Evolutionary conservation across 2,329 filamentous ascomycete species (phyloP).

Genomic region (Cytospora chrysosperma): DNA sequence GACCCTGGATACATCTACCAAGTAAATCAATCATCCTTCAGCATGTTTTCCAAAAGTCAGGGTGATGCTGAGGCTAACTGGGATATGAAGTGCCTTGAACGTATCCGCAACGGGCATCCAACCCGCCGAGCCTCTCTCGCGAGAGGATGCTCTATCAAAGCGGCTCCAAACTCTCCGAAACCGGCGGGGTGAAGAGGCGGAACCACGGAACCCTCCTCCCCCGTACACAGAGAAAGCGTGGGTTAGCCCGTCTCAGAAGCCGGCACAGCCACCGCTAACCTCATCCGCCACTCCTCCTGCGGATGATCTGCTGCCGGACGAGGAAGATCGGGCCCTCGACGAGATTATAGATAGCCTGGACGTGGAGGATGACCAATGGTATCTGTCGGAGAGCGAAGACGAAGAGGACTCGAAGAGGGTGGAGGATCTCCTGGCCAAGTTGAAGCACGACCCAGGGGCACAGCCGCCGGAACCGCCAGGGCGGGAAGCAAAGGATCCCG

Average conservation of each 20-base stretch:
- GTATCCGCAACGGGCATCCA: conserved; percentile 40
- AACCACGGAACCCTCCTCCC: neutral
- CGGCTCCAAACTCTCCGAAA: conserved; percentile 52
- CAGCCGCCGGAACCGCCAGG: neutral
- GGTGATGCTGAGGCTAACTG: conserved; percentile 14
- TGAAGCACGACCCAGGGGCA: conserved; percentile 29
- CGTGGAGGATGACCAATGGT: conserved; percentile 29
- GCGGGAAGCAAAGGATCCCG: neutral
- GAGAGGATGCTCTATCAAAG: conserved; percentile 51
- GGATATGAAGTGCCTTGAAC: conserved; percentile 26
- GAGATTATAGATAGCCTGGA: conserved; percentile 49
- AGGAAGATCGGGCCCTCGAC: conserved; percentile 47
- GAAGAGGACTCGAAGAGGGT: conserved; percentile 32
- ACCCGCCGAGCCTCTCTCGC: conserved; percentile 42
- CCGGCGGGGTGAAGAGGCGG: conserved; percentile 30
- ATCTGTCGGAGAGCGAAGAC: conserved; percentile 26
- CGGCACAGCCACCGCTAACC: neutral
- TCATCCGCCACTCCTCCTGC: neutral
- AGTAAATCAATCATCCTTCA: conserved; percentile 36
- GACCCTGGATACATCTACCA: conserved; percentile 36
- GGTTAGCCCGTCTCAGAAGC: neutral
- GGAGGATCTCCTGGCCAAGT: conserved; percentile 19
- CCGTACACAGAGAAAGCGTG: conserved; percentile 14
- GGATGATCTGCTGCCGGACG: neutral
- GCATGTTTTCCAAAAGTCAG: neutral